A percentile compares a stretch with the other conserved stretches of the same genome.
Evolutionary conservation across 164 flowering plant genomes (phyloP).

Genomic region (Chloranthus sessilifolius): DNA sequence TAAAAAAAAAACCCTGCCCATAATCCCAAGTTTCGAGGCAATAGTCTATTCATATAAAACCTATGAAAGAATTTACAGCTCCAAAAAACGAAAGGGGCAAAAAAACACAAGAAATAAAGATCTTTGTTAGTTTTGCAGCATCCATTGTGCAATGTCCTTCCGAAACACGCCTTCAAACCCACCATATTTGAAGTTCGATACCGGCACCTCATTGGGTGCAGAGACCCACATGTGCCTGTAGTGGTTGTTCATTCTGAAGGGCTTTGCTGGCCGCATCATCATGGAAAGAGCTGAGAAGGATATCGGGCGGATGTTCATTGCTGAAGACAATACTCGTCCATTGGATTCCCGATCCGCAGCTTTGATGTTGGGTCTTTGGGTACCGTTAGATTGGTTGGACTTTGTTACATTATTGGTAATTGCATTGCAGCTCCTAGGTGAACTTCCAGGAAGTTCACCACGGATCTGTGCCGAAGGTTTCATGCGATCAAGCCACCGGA

Average conservation of each 20-base stretch:
- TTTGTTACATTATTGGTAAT: conserved; percentile 26
- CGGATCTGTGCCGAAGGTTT: conserved; percentile 88
- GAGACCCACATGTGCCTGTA: conserved; percentile 33
- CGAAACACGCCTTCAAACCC: conserved; percentile 44
- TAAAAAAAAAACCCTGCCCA: no score
- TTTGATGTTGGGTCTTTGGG: conserved; percentile 17
- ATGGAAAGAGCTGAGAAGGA: conserved; percentile 44
- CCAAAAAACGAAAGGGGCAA: no score
- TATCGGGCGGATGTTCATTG: conserved; percentile 27
- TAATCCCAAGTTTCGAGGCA: no score
- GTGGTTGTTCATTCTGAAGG: conserved; percentile 35
- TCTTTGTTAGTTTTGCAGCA: conserved; percentile 27
- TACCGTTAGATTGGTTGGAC: conserved; percentile 21
- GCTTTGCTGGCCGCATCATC: conserved; percentile 41
- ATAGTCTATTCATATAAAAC: no score
- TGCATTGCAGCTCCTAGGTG: conserved; percentile 9
- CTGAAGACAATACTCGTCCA: conserved; percentile 40
- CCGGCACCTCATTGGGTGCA: conserved; percentile 18
- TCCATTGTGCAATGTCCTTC: conserved; percentile 72
- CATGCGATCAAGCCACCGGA: conserved; percentile 67
- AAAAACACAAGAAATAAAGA: background rate
- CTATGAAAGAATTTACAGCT: no score
- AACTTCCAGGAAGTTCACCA: conserved; percentile 16
- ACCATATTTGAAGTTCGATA: conserved; percentile 12
- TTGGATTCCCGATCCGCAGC: conserved; percentile 23